phyloP scores from a whole-genome alignment of 106 monocot genomes.

The Ottelia alismoides region DNA sequence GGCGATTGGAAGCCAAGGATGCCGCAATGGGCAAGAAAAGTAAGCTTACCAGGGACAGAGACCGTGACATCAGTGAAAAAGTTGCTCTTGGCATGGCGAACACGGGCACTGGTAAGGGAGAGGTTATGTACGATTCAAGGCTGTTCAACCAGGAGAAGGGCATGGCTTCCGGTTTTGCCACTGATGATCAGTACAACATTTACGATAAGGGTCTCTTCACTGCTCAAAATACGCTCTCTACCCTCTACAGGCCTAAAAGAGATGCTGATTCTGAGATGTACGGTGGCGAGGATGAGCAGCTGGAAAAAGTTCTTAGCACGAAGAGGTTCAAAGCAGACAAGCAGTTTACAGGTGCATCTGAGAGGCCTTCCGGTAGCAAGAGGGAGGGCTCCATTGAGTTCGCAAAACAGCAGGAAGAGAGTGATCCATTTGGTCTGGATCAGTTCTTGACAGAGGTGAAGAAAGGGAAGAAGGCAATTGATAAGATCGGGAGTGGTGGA shows the following conservation, averaged over 20 bases:
- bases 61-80: constrained; percentile 80
- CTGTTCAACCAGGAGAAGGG: constrained; percentile 93
- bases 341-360: constrained; percentile 55
- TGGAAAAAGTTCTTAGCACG: constrained; percentile 76
- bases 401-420: too few species aligned
- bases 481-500: constrained; percentile 81
- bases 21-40: too few species aligned
- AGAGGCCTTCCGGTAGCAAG: constrained; percentile 53
- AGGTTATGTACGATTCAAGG: constrained; percentile 85
- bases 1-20: too few species aligned
- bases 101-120: constrained; percentile 42
- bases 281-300: constrained; percentile 68
- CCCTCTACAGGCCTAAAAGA: constrained; percentile 76
- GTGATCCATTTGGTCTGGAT: constrained; percentile 75
- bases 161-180: constrained; percentile 76
- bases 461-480: constrained; percentile 81
- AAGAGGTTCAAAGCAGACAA: constrained; percentile 83
- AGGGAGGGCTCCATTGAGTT: constrained; percentile 74
- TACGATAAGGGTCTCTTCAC: constrained; percentile 82
- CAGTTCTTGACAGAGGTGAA: too few species aligned
- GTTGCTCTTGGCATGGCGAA: constrained; percentile 84
- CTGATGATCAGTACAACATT: constrained; percentile 86
- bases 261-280: constrained; percentile 72
- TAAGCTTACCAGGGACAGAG: too few species aligned
- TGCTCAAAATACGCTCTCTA: constrained; percentile 70